These are phyloP conservation scores for Paramecium tetraurelia DNA, from an alignment of 73 alveolate species.

Conservation along the genomic window DNA sequence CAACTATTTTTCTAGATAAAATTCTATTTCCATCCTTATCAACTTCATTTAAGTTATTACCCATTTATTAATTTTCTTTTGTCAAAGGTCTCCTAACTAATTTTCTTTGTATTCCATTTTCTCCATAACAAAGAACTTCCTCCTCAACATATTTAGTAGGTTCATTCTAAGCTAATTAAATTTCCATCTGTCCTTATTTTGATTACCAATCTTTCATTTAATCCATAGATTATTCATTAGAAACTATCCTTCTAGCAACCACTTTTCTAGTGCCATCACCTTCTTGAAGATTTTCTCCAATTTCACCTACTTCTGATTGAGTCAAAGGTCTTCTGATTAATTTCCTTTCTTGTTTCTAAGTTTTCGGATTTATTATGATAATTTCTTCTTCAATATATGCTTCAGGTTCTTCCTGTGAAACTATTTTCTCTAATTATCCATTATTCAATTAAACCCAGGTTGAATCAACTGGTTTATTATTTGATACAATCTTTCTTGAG, in stretches of 20 bases:
- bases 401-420: not conserved
- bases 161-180: not conserved
- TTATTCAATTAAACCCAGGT: not conserved
- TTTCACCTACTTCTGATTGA: not conserved
- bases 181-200: not conserved
- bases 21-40: conserved; percentile 9
- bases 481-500: not conserved
- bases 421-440: not conserved
- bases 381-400: not conserved
- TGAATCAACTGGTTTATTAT: not conserved
- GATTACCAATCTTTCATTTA: not conserved
- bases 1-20: conserved; percentile 3
- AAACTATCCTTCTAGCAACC: not conserved
- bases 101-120: not conserved
- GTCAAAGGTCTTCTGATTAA: not conserved
- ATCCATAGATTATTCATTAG: not conserved
- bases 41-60: not conserved
- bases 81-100: not conserved
- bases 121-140: not conserved
- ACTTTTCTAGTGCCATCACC: not conserved
- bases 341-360: not conserved
- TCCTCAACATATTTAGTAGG: not conserved
- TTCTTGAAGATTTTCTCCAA: not conserved
- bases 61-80: not conserved
- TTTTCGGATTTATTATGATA: not conserved